These are phyloP conservation scores for Leishmania tropica DNA, from an alignment of 208 protist species.

Conservation along the genomic window DNA sequence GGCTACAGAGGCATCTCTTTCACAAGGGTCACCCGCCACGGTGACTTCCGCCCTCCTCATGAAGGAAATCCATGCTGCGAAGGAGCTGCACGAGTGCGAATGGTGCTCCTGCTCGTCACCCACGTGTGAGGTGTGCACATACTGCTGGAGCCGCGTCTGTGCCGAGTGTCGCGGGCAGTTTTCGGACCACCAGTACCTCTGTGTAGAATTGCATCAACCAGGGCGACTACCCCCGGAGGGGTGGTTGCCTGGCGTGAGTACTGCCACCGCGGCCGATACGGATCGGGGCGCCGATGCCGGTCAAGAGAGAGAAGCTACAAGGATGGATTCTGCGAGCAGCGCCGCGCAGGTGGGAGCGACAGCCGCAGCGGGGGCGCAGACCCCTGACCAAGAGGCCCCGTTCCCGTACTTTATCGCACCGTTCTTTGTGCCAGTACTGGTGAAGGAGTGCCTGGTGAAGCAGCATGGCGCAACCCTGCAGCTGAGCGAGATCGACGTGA, in stretches of 20 bases:
- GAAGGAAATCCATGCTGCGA: constrained; percentile 17
- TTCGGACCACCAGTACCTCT: constrained; percentile 49
- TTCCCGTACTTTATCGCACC: constrained; percentile 39
- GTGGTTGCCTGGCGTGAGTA: constrained; percentile 7
- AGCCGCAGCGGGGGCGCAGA: neutral
- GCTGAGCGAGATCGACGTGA: constrained; percentile 26
- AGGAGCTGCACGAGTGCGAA: constrained; percentile 42
- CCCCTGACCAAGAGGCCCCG: neutral
- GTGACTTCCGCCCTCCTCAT: neutral
- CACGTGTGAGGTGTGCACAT: constrained; percentile 37
- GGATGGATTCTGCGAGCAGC: neutral
- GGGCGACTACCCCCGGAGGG: constrained; percentile 5
- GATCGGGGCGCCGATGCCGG: neutral
- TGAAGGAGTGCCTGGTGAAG: constrained; percentile 27
- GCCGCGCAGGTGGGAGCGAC: neutral
- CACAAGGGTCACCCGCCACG: neutral
- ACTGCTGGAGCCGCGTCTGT: constrained; percentile 49
- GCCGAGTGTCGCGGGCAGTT: constrained; percentile 45
- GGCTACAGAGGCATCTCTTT: neutral
- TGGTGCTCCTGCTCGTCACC: constrained; percentile 42
- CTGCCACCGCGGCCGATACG: neutral
- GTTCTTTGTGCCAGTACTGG: constrained; percentile 16
- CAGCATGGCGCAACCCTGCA: constrained; percentile 22
- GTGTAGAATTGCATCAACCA: constrained; percentile 20
- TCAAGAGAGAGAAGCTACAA: neutral